Evolutionary conservation across 345 rosid genomes (phyloP).

Genomic region (Angophora floribunda): DNA sequence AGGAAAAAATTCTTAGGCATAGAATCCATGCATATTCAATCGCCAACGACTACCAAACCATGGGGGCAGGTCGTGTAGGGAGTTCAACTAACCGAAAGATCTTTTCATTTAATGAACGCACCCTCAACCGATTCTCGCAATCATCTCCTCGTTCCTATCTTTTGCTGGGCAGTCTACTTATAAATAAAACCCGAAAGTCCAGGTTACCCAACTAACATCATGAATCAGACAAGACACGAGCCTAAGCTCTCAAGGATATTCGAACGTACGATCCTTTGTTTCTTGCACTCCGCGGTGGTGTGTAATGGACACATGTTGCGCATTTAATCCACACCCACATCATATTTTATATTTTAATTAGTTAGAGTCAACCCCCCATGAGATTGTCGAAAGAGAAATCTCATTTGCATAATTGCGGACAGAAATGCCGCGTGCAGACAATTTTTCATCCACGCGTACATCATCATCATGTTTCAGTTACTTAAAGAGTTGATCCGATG

Average conservation of each 20-base stretch:
- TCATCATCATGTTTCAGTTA: not conserved
- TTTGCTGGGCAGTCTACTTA: not conserved
- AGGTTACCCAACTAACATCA: not conserved
- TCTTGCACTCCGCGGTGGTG: not conserved
- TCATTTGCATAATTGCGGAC: not conserved
- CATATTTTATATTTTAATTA: not conserved
- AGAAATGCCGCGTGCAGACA: not conserved
- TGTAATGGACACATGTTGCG: not conserved
- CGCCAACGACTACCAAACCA: not conserved
- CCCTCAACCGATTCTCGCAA: not conserved
- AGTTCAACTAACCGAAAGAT: not conserved
- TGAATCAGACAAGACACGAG: not conserved
- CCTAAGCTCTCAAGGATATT: not conserved
- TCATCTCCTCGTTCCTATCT: not conserved
- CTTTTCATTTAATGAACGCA: not conserved
- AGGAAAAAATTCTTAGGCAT: not conserved
- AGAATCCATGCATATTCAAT: not conserved
- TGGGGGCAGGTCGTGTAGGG: not conserved
- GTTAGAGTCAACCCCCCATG: not conserved
- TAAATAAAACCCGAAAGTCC: not conserved
- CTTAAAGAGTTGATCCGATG: not conserved
- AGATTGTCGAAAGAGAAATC: not conserved
- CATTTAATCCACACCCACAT: not conserved
- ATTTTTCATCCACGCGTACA: not conserved
- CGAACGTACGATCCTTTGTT: not conserved